Base-by-base conservation (phyloP, 2,329 filamentous ascomycete species). In the Colletotrichum plurivorum region DNA sequence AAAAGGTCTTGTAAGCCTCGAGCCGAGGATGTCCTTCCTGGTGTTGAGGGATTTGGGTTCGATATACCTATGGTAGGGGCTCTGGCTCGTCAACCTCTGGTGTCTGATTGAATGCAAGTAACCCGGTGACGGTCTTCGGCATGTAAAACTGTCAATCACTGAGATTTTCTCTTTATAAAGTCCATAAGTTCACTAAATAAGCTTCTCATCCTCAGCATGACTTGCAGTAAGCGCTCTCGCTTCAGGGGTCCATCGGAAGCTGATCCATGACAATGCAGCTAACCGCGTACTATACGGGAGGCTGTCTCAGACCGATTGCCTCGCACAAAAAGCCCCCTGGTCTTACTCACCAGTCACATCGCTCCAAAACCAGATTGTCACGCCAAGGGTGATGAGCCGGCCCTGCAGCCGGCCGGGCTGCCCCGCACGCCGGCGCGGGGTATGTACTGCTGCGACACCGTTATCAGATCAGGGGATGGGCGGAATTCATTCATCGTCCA, bases 341-440 rank as follows among this genome's bases (percentile, higher is more conserved):
- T 9, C 31, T 10, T 10, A 36, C 16, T 48, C n/a, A 10, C 45
- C 16, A 36, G 25, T 5, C 15, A 20, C 27, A 13, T 39, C 52
- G 9, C 16, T 39, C 16, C 25, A 39, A 54, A 16, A 9, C 31
- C 31, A 36, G 53, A 25, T 13, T 9, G n/a, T 53, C 16, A 15
- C 8, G 41, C 5, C 41, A 12, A 15, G 49, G 49, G 49, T 13
- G 49, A 16, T 52, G 25, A 18, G 22, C 22, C 55, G 55, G 55
- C 22, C 18, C 8, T 31, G 22, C 39, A 27, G 15, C 41, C 20
- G 55, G 55, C 41, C 55, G 20, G 39, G 10, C 7, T 22, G 43
- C 59, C 59, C 59, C 59, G 49, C 48, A 46, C 22, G 31, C 59
- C 31, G 58, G 22, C 59, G 59, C 59, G 59, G 59, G 59, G 59